Percentiles rank a stretch among this genome's conserved stretches.
Evolutionary conservation across 1,284 basidiomycete species (phyloP).

Genomic region (Rhodofomes roseus): DNA sequence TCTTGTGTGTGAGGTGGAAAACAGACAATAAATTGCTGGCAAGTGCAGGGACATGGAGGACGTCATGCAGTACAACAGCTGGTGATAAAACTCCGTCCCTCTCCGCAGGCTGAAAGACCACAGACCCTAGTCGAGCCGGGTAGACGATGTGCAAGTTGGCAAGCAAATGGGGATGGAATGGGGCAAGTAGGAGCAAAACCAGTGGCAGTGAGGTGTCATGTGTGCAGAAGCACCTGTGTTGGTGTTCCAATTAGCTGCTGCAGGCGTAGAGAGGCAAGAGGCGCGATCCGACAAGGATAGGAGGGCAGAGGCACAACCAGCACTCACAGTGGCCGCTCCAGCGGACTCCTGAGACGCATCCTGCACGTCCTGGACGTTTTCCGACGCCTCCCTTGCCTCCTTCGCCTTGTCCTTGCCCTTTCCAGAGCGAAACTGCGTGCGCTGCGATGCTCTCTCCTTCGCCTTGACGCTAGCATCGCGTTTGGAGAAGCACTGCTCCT

Average conservation of each 20-base stretch:
- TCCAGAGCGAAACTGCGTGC: conserved; percentile 1
- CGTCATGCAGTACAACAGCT: conserved; percentile 9
- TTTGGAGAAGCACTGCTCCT: conserved; percentile 3
- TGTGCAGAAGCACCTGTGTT: conserved; percentile 35
- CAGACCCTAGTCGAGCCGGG: conserved; percentile 27
- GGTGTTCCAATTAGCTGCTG: conserved; percentile 25
- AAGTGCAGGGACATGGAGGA: conserved; percentile 14
- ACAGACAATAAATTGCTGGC: conserved; percentile 13
- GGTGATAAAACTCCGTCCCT: conserved; percentile 9
- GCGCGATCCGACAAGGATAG: conserved; percentile 1
- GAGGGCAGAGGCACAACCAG: conserved; percentile 7
- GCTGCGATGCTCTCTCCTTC: not conserved
- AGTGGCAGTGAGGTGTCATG: conserved; percentile 27
- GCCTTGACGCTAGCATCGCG: not conserved
- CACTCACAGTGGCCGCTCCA: conserved; percentile 3
- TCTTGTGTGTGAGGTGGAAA: too few relatives aligned
- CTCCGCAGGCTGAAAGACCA: conserved; percentile 26
- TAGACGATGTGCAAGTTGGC: conserved; percentile 19
- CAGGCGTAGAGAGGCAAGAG: not conserved
- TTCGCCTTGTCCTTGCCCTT: not conserved
- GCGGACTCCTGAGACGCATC: conserved; percentile 3
- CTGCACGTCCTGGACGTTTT: not conserved
- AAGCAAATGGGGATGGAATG: conserved; percentile 1
- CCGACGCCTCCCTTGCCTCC: not conserved
- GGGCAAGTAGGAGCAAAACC: conserved; percentile 25